Evolutionary conservation across 2,329 filamentous ascomycete genomes (phyloP).

Genomic region (Blastomyces percursus): DNA sequence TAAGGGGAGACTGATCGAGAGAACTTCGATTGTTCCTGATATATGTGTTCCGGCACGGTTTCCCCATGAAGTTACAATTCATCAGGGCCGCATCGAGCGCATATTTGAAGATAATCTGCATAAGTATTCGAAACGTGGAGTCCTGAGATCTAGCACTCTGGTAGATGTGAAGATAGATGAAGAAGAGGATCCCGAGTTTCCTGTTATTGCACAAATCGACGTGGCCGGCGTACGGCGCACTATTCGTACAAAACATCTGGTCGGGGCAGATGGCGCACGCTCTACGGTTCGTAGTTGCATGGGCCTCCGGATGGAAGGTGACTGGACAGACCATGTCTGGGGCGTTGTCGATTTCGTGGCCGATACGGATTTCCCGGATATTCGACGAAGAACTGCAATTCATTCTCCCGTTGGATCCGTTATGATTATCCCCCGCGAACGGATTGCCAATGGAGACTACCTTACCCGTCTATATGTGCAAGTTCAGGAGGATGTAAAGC

Average conservation of each 20-base stretch:
- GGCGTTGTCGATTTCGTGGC: slow-evolving; percentile 66
- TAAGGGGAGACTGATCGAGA: slow-evolving; percentile 42
- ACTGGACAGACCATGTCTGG: slow-evolving; percentile 62
- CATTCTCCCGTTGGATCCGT: slow-evolving; percentile 67
- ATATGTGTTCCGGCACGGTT: background rate
- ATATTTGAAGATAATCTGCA: slow-evolving; percentile 57
- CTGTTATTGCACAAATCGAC: slow-evolving; percentile 28
- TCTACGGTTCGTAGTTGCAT: slow-evolving; percentile 54
- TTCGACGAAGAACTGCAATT: slow-evolving; percentile 69
- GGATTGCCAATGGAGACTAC: slow-evolving; percentile 50
- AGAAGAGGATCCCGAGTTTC: slow-evolving; percentile 32
- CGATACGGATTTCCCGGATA: slow-evolving; percentile 64
- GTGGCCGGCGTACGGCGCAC: slow-evolving; percentile 22
- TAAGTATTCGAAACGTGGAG: slow-evolving; percentile 45
- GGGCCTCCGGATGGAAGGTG: slow-evolving; percentile 46
- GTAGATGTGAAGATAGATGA: slow-evolving; percentile 49
- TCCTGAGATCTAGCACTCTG: slow-evolving; percentile 58
- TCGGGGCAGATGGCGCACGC: slow-evolving; percentile 59
- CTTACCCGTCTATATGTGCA: slow-evolving; percentile 56
- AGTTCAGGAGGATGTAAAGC: slow-evolving; percentile 20
- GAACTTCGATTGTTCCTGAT: slow-evolving; percentile 5
- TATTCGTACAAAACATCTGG: slow-evolving; percentile 57
- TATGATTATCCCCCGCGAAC: slow-evolving; percentile 67
- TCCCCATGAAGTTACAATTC: slow-evolving; percentile 16
- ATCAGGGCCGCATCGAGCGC: slow-evolving; percentile 5